A percentile compares a stretch with the other conserved stretches of the same genome.
Conservation (phyloP, 441 rosid genomes). For the Gossypium laxum region DNA sequence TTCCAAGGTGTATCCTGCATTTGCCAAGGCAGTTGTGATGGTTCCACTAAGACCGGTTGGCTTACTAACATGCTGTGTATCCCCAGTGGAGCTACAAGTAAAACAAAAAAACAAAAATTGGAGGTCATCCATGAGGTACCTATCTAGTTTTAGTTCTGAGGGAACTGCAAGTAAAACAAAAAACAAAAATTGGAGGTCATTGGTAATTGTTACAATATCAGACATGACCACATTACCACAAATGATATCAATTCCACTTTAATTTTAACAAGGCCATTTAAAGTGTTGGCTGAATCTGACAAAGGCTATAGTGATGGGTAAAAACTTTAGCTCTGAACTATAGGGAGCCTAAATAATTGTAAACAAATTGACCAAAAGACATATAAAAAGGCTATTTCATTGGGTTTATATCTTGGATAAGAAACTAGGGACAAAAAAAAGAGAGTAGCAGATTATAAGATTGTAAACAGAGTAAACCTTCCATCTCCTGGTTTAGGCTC, state of each 20-base stretch:
- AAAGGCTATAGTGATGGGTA: not conserved
- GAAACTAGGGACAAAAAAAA: not conserved
- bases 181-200: not conserved
- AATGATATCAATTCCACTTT: not conserved
- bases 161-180: constrained; percentile 33
- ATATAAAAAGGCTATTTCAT: not conserved
- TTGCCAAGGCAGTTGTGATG: constrained; percentile 60
- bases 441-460: not conserved
- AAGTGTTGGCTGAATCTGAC: not conserved
- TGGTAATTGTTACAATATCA: not conserved
- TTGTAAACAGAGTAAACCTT: constrained; percentile 37
- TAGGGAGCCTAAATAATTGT: not conserved
- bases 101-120: not conserved
- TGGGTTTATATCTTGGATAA: not conserved
- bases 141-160: constrained; percentile 14
- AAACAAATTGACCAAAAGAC: not conserved
- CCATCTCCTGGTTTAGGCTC: constrained; percentile 40
- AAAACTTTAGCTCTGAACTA: not conserved
- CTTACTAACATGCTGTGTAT: constrained; percentile 31
- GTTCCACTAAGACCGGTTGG: constrained; percentile 20
- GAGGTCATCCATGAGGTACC: not conserved
- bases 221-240: not conserved
- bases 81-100: constrained; percentile 42
- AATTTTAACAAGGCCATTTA: not conserved
- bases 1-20: constrained; percentile 74